Conservation (phyloP, 306 rosid genomes). For the Prunus campanulata region DNA sequence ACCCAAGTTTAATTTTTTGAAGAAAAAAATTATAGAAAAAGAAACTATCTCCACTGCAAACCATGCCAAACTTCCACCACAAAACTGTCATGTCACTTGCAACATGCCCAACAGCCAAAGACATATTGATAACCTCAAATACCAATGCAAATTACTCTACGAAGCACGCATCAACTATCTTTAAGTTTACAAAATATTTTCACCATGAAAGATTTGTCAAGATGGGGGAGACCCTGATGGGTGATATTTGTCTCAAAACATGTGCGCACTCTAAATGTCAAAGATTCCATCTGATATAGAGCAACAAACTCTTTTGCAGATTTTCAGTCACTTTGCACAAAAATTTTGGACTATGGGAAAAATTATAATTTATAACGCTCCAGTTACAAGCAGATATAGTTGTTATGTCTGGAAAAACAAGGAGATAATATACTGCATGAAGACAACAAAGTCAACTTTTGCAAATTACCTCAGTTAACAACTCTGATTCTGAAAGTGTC, state of each 20-base stretch:
- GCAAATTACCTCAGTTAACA: slow-evolving; percentile 70
- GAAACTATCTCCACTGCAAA: neutral
- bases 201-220: no score
- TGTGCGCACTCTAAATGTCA: neutral
- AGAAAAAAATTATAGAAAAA: neutral
- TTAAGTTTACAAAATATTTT: neutral
- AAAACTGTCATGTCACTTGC: neutral
- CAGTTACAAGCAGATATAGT: neutral
- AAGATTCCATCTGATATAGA: neutral
- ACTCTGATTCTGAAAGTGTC: slow-evolving; percentile 68
- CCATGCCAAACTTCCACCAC: neutral
- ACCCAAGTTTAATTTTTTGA: neutral
- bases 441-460: slow-evolving; percentile 3
- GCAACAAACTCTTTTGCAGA: neutral
- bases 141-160: neutral
- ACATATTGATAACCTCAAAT: neutral
- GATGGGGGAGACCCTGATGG: no score
- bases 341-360: neutral
- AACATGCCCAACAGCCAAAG: neutral
- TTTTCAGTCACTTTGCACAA: neutral
- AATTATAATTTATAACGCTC: neutral
- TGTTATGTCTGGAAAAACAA: neutral
- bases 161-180: neutral
- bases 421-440: neutral
- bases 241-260: neutral